Conservation (phyloP, 192 early-diverging fungal genomes). For the Linnemannia zychae region DNA sequence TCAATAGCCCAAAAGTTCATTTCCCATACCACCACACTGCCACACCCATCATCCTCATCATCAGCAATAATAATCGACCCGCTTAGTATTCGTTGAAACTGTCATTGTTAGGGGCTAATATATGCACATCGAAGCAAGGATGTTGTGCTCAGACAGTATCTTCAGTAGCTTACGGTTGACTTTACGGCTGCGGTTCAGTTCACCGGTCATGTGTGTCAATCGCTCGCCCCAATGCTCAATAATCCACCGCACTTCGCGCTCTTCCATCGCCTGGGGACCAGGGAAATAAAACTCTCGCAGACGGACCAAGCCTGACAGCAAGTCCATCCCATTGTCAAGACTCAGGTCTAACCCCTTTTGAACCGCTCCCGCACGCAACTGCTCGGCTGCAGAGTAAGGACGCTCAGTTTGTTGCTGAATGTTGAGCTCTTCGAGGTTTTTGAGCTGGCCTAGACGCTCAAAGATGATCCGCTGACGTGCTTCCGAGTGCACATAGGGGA, state of each 20-base stretch:
- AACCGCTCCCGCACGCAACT: neutral
- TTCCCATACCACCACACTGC: neutral
- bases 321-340: neutral
- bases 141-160: neutral
- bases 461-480: slow-evolving; percentile 6
- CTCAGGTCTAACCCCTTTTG: neutral
- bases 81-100: neutral
- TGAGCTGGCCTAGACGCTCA: neutral
- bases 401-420: neutral
- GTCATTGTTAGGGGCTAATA: neutral
- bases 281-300: slow-evolving; percentile 5
- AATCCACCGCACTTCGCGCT: neutral
- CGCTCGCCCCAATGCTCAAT: slow-evolving; percentile 9
- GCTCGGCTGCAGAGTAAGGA: neutral
- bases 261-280: slow-evolving; percentile 4
- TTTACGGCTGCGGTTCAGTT: neutral
- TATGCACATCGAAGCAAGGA: neutral
- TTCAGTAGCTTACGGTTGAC: neutral
- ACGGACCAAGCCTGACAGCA: neutral
- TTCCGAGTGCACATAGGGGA: neutral
- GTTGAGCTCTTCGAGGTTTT: neutral
- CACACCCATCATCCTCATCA: neutral
- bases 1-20: neutral
- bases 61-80: neutral
- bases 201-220: neutral